Base-by-base conservation (phyloP, 2,329 filamentous ascomycete species). In the Penicillium sp. region DNA sequence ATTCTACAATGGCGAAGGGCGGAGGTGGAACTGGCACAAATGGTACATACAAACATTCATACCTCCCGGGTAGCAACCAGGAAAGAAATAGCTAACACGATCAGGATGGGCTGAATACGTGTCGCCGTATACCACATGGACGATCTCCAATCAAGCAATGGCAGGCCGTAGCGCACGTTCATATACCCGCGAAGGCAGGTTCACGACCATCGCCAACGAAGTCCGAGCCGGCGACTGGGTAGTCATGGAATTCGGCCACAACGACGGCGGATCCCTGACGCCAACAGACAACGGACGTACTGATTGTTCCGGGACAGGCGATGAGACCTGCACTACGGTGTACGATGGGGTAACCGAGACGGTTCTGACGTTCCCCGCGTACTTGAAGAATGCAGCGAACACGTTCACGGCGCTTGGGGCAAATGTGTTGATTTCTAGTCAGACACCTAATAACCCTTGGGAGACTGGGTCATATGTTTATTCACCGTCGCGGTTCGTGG, bases 211-310 rank as follows among this genome's bases (percentile, higher is more conserved):
- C 50, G 79, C 81, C 45, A 71, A 77, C 29, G 65, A 76, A 2
- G 75, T 89, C 23, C 61, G 81, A 65, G 53, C 76, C 1, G 85
- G 84, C 29, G 87, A 89, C 70, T 86, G 83, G 70, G 85, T 89
- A 1, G 77, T 89, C 51, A 88, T 89, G 51, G 86, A 89, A 64
- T 88, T 89, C 64, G 87, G 87, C 0, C 87, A 89, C 75, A 90
- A 90, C 63, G 87, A 89, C 61, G 87, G 85, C 22, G 85, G 86
- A 1, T 80, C 80, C 0, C 73, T 85, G 2, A 72, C 68, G 2
- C 70, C 69, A 1, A 79, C 71, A 12, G 86, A 89, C 69, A 88
- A 88, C 62, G 82, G 82, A 1, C 80, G 85, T 14, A 82, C 81
- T 1, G 85, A 83, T 61, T 89, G 86, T 55, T 67, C 74, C 2